Evolutionary conservation across 1,284 basidiomycete genomes (phyloP), one percentile per base, ranked within the genome.

Genomic region (Laetiporus sulphureus): DNA sequence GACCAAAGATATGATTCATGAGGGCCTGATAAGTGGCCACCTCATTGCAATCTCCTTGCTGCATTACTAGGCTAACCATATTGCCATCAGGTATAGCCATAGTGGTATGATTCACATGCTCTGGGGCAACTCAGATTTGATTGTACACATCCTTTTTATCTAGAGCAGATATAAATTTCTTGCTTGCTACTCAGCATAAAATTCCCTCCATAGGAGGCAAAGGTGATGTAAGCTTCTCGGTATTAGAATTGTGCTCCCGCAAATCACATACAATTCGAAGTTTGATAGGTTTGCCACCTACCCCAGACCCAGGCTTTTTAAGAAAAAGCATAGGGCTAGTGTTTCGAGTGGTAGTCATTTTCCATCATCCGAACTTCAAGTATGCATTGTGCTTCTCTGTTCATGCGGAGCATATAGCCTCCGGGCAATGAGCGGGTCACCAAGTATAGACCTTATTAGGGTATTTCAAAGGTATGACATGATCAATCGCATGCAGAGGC

Each of bases 391-490:
- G 33, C 37, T 65, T 66, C 19, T 50, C 49, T 1, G 31, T 35
- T 60, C 59, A 65, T 5, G 47, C 47, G 0, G 44, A 27, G 18
- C 45, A 36, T 5, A 63, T 38, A 1, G 59, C 52, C 12, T 65
- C 59, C 2, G 61, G 55, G 40, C 60, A 65, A 20, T 50, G 46
- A 1, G 59, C 59, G 3, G 57, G 60, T 6, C 60, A 40, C 50
- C 56, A 67, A 0, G 48, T 16, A 23, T 65, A 67, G 0, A 59
- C 38, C 27, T 58, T 59, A 0, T 39, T 30, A 25, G 60, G 52
- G 31, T 70, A 60, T 4, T 65, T 64, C 5, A 70, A 32, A 0
- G 65, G 65, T 2, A 70, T 68, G 0, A 39, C 38, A 38, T 70
- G 65, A 37, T 70, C 69, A 5, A 70, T 62, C 0, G 45, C 61